These are phyloP conservation scores for Galium porrigens DNA, from an alignment of 305 asterid species.

Conservation along the genomic window DNA sequence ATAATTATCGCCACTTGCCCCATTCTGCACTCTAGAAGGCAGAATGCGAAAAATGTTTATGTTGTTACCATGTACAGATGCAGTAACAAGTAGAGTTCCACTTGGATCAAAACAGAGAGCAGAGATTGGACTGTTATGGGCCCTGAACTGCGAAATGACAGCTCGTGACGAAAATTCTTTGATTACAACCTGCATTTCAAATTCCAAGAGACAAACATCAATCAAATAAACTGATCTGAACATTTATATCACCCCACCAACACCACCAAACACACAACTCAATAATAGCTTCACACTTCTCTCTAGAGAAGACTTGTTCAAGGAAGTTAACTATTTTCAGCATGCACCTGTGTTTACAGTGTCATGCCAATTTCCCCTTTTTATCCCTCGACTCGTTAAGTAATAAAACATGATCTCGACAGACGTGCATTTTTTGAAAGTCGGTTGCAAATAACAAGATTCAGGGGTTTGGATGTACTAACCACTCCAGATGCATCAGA, in stretches of 20 bases:
- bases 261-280: no score
- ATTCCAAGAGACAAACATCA: conserved; percentile 10
- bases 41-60: conserved; percentile 37
- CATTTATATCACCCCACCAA: neutral
- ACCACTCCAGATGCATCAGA: conserved; percentile 85
- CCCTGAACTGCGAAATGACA: conserved; percentile 40
- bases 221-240: neutral
- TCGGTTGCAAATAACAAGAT: neutral
- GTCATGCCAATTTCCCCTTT: no score
- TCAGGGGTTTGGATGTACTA: conserved; percentile 17
- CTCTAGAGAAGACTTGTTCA: neutral
- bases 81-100: conserved; percentile 40
- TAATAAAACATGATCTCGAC: neutral
- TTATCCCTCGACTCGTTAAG: neutral
- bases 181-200: conserved; percentile 31
- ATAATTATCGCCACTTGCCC: conserved; percentile 30
- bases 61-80: conserved; percentile 34
- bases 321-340: neutral
- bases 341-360: neutral
- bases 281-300: no score
- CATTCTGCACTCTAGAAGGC: conserved; percentile 30
- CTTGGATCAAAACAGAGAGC: conserved; percentile 40
- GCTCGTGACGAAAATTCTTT: conserved; percentile 29
- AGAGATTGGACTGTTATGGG: conserved; percentile 34
- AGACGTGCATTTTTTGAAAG: neutral